These are phyloP conservation scores for Claviceps sp. DNA, from an alignment of 2,329 filamentous ascomycete genomes.

Conservation along the genomic window DNA sequence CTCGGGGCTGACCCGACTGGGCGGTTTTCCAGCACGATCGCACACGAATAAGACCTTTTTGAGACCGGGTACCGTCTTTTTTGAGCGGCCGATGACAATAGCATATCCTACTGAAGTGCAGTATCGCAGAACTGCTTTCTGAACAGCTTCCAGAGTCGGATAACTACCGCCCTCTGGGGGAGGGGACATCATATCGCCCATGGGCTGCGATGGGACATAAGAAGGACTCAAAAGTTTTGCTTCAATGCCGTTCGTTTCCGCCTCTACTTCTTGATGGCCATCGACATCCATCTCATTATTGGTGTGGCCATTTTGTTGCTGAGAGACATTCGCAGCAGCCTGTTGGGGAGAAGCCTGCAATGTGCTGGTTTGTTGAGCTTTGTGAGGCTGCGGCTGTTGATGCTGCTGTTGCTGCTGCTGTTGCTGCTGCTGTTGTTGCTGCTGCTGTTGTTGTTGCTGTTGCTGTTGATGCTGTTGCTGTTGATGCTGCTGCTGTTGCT, in stretches of 20 bases:
- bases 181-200: slow-evolving; percentile 47
- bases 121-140: slow-evolving; percentile 50
- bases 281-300: slow-evolving; percentile 41
- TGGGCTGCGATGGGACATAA: slow-evolving; percentile 38
- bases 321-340: slow-evolving; percentile 22
- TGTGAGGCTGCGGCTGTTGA: slow-evolving; percentile 16
- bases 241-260: slow-evolving; percentile 29
- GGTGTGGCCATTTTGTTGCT: slow-evolving; percentile 28
- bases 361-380: slow-evolving; percentile 21
- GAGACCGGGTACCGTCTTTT: slow-evolving; percentile 52
- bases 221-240: slow-evolving; percentile 34
- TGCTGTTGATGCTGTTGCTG: slow-evolving; percentile 15
- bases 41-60: slow-evolving; percentile 58
- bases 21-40: slow-evolving; percentile 50
- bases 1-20: slow-evolving; percentile 48
- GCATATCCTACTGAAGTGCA: slow-evolving; percentile 55
- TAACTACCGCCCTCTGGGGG: slow-evolving; percentile 52
- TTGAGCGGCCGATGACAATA: slow-evolving; percentile 53
- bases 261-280: slow-evolving; percentile 33
- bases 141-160: slow-evolving; percentile 49
- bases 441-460: background rate
- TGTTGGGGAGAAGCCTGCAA: slow-evolving; percentile 18
- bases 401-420: slow-evolving; percentile 4
- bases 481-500: slow-evolving; percentile 13
- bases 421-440: slow-evolving; percentile 13